Conservation (phyloP, 768 basidiomycete species). For the Boletus pseudopeckii region DNA sequence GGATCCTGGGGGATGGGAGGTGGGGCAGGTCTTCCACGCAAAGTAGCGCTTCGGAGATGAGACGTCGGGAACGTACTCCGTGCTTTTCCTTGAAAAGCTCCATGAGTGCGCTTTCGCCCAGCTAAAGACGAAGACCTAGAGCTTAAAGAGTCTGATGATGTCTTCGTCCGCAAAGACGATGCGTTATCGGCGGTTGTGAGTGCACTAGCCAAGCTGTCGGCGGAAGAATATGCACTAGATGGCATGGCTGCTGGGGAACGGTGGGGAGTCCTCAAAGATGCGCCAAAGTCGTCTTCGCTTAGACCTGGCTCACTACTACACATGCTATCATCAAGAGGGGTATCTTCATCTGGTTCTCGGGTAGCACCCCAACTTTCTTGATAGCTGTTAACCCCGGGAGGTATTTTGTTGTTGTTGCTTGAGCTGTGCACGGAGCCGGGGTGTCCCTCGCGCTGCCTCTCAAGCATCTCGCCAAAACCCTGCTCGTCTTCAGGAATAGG, state of each 20-base stretch:
- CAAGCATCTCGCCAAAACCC: conserved; percentile 74
- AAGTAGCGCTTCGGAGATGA: conserved; percentile 23
- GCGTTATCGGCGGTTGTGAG: conserved; percentile 39
- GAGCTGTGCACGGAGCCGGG: conserved; percentile 56
- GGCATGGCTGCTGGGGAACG: conserved; percentile 24
- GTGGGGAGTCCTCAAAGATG: conserved; percentile 64
- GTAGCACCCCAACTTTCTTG: conserved; percentile 1
- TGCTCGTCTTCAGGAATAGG: conserved; percentile 43
- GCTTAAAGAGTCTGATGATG: conserved; percentile 42
- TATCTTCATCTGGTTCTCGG: conserved; percentile 18
- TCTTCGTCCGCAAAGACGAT: conserved; percentile 37
- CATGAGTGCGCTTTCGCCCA: conserved; percentile 41
- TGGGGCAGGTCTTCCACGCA: conserved; percentile 22
- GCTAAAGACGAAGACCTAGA: conserved; percentile 37
- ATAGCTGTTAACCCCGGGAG: conserved; percentile 39
- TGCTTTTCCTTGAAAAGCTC: conserved; percentile 4
- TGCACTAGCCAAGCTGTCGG: conserved; percentile 28
- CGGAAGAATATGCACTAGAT: conserved; percentile 24
- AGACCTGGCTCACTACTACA: conserved; percentile 25
- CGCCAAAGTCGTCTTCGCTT: conserved; percentile 56
- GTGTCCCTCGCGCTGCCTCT: conserved; percentile 57
- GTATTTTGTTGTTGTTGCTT: conserved; percentile 49
- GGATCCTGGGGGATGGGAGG: conserved; percentile 7
- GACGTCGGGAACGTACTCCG: neutral
- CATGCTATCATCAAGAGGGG: conserved; percentile 24